Evolutionary conservation across 768 basidiomycete species (phyloP), one percentile per base, ranked within the genome.

Genomic region (Pleurotus tuber-regium): DNA sequence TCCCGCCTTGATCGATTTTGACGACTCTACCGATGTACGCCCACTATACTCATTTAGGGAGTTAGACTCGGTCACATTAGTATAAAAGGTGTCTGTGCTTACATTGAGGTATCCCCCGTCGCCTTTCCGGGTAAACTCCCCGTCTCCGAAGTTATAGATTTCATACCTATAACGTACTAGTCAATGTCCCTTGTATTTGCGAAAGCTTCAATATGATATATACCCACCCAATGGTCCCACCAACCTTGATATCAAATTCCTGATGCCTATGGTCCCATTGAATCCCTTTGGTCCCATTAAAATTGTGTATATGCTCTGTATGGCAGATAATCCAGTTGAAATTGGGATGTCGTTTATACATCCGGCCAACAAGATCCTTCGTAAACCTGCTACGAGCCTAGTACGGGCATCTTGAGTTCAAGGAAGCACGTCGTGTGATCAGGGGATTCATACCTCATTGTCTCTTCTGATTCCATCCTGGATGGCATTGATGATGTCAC

Each of bases 261-360:
- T 46, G 43, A 21, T 58, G 57, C 10, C 23, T 25, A 41, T 58
- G 57, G 16, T 24, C 40, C 57, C 57, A 56, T n/a, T 55, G 55
- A 5, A 50, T 33, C n/a, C 55, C 55, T 30, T 38, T 25, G 11
- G 18, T 53, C 28, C 57, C 57, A 40, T 55, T 55, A 12, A 28
- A 58, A 29, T 58, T 39, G 30, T 48, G 35, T 7, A n/a, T 19
- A 19, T 57, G 56, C 18, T 55, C 23, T 19, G 55, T 56, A 23
- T 58, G 55, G 41, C 57, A 58, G 18, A 52, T 38, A 5, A 58
- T 47, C 29, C 41, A 52, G 47, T 58, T 58, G 55, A 58, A 58
- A 19, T 43, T 23, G 12, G 54, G 46, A 43, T 58, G 24, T n/a
- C 46, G 4, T 8, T 35, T 5, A n/a, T 26, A 26, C 16, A 50